Evolutionary conservation across 345 rosid genomes (phyloP).

Genomic region (Eucalyptus sp.): DNA sequence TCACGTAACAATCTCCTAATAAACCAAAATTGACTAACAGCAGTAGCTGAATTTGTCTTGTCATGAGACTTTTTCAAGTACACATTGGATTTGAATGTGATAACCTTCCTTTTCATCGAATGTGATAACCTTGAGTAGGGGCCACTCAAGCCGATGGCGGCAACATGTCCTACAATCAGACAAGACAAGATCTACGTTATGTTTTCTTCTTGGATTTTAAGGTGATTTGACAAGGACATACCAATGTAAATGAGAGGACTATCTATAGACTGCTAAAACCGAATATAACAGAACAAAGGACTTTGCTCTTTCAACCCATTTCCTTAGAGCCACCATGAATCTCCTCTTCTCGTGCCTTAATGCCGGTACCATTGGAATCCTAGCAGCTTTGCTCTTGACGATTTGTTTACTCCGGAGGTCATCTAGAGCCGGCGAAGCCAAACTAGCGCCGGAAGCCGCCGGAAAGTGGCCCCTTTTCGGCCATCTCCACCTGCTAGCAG

Average conservation of each 20-base stretch:
- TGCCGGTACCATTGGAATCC: background rate
- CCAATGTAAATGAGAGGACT: background rate
- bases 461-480: conserved; percentile 27
- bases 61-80: background rate
- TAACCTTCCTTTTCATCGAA: background rate
- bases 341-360: background rate
- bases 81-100: background rate
- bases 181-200: background rate
- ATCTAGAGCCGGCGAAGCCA: background rate
- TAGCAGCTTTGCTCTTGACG: background rate
- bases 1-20: background rate
- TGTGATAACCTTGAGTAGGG: background rate
- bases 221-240: background rate
- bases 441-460: conserved; percentile 4
- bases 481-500: conserved; percentile 25
- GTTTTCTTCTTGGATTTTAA: background rate
- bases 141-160: background rate
- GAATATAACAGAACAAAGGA: background rate
- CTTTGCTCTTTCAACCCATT: background rate
- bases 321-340: background rate
- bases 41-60: background rate
- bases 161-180: background rate
- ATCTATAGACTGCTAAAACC: background rate
- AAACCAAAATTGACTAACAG: background rate
- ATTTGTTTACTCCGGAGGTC: background rate